Base-by-base conservation (phyloP, 1,284 basidiomycete species). In the Singerocomus rubriflavus region DNA sequence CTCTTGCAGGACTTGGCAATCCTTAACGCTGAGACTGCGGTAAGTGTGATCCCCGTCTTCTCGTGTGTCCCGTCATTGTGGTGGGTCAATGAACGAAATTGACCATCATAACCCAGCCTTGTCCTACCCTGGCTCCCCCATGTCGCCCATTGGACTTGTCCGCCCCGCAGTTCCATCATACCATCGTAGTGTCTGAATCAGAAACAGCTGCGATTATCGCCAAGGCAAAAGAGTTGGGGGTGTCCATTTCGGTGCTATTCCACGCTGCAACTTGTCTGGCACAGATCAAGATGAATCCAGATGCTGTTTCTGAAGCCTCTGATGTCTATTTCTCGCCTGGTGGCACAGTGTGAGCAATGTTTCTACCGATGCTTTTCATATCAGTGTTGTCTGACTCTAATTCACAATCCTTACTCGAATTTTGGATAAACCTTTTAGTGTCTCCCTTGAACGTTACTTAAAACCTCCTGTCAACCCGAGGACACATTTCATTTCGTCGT, bases 201-300 rank as follows among this genome's bases (percentile, higher is more conserved):
- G 54, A 62, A 31, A 60, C 57, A 0, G 44, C 57, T 7, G 51
- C 51, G 5, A 38, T 61, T 6, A 13, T 51, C 32, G 46, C 51
- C 14, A 30, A 42, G 33, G 17, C 59, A 3, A 62, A 51, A 21
- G 43, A 44, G 29, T 30, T 57, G 14, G 59, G 61, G 1, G 17
- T 61, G n/a, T 41, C 57, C 5, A n/a, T 60, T 13, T 50, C 61
- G 9, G 1, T 33, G 10, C 37, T 64, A n/a, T 60, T 64, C 40
- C 44, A 55, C 2, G 61, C 59, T 6, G 61, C 62, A 21, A 46
- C 60, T 13, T 59, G 51, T 38, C 36, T 61, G 21, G 59, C 59
- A 0, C 53, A 52, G 39, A 27, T 57, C 48, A 62, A 47, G 42
- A 57, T 61, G 57, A 62, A 64, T 44, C 61, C 61, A 1, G n/a